Evolutionary conservation across 2,329 filamentous ascomycete species (phyloP).

Genomic region (Scedosporium minutisporum): DNA sequence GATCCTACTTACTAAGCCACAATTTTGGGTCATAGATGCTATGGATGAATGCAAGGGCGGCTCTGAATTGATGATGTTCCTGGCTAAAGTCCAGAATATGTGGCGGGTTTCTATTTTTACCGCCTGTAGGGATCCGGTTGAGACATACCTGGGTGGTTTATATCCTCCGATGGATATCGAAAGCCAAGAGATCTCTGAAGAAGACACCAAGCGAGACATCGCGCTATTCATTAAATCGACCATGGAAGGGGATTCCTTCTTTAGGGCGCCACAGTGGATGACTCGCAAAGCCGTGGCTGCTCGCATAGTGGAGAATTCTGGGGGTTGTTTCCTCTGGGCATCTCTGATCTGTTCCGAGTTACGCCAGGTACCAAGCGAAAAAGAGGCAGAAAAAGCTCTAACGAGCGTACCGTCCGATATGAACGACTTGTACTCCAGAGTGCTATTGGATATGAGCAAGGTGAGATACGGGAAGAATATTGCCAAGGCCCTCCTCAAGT

Average conservation of each 20-base stretch:
- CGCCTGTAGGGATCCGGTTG: neutral
- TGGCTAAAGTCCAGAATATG: neutral
- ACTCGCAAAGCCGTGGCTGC: neutral
- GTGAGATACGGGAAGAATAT: neutral
- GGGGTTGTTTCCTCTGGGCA: neutral
- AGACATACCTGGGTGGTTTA: neutral
- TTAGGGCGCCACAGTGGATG: neutral
- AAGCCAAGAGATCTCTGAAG: neutral
- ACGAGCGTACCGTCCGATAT: neutral
- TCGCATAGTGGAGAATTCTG: neutral
- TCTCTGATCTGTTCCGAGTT: neutral
- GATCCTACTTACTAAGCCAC: conserved; percentile 10
- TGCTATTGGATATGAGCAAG: neutral
- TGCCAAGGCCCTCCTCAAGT: neutral
- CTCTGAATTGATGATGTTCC: neutral
- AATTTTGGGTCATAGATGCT: conserved; percentile 26
- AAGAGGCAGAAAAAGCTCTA: neutral
- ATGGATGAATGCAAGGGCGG: conserved; percentile 20
- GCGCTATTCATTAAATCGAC: neutral
- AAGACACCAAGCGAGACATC: neutral
- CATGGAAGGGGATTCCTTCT: neutral
- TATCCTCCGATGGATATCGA: neutral
- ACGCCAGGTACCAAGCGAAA: neutral
- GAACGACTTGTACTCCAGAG: neutral
- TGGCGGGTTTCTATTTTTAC: neutral